Evolutionary conservation across 179 eudicot genomes (phyloP), one percentile per base, ranked within the genome.

Genomic region (Corrigiola litoralis): DNA sequence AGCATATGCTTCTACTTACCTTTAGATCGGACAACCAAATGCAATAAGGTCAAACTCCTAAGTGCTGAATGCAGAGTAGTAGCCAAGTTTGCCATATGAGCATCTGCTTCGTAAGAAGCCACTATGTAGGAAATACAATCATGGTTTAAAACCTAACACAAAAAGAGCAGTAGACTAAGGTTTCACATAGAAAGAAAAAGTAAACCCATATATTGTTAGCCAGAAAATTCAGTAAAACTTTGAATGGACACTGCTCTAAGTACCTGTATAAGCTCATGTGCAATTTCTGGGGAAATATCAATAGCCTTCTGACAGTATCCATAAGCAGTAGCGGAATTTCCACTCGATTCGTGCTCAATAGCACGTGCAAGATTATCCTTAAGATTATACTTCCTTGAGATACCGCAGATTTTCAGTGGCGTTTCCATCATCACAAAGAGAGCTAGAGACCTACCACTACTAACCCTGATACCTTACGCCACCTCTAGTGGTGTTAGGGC

Each of bases 91-190:
- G 99, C 79, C 97, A 90, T 90, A 74, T 94, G 97, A 24, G 99
- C 99, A 79, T 94, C 97, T 70, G 99, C 99, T 79, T 94, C 97
- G 56, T 94, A 94, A 47, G 99, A 97, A 69, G 99, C 99, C 66
- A 90, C 99, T 58, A 90, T 65, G 51, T 84, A 94, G 64, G 68
- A 18, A 50, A 94, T 75, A 48, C 85, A 77, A 78, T 94, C 94
- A 73, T 75, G 77, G 70, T 80, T 87, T 67, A 94, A 78, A 65
- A 94, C 99, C 99, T 94, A 67, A 58, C 42, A 52, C 23, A 58
- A 33, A 47, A 77, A 60, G 51, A 36, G 38, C 41, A 6, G n/a
- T n/a, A n/a, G n/a, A n/a, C n/a, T n/a, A 65, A 14, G 21, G 31
- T 12, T 9, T 31, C 42, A 45, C 25, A 38, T n/a, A n/a, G n/a